These are phyloP conservation scores for Zelopaecilomyces penicillatus DNA, from an alignment of 2,329 filamentous ascomycete genomes.

Conservation along the genomic window DNA sequence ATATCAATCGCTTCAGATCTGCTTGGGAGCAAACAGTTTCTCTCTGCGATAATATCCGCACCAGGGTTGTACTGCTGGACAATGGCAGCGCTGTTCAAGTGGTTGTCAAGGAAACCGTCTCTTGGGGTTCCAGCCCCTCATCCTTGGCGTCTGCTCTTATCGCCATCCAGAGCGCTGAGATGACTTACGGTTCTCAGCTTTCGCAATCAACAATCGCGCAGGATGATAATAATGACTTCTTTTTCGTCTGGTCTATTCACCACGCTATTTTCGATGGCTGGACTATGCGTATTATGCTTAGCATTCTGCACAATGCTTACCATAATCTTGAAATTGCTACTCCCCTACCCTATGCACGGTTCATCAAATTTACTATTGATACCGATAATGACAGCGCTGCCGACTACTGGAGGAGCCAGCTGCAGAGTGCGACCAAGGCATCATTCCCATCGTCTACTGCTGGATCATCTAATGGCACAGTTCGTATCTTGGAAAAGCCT, in stretches of 20 bases:
- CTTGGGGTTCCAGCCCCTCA: neutral
- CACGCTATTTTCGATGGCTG: constrained; percentile 5
- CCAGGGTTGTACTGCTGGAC: neutral
- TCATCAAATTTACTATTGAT: neutral
- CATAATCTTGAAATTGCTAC: neutral
- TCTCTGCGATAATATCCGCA: no score
- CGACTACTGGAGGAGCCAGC: no score
- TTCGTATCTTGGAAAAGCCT: no score
- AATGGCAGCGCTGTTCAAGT: neutral
- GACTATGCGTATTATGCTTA: neutral
- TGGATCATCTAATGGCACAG: no score
- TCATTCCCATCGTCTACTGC: no score
- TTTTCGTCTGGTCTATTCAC: constrained; percentile 2
- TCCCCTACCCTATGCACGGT: neutral
- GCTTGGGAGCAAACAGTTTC: constrained; percentile 9
- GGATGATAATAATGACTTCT: neutral
- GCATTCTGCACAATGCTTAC: neutral
- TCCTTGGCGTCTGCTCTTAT: neutral
- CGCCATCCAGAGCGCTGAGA: neutral
- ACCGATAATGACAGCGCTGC: no score
- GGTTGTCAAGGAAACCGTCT: neutral
- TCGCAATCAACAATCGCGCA: neutral
- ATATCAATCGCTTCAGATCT: constrained; percentile 2
- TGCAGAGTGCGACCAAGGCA: no score
- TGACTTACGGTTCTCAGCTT: neutral